Percentiles rank a stretch among this genome's conserved stretches.
These are phyloP conservation scores for Vickermania ingenoplastis DNA, from an alignment of 208 protist genomes.

Conservation along the genomic window DNA sequence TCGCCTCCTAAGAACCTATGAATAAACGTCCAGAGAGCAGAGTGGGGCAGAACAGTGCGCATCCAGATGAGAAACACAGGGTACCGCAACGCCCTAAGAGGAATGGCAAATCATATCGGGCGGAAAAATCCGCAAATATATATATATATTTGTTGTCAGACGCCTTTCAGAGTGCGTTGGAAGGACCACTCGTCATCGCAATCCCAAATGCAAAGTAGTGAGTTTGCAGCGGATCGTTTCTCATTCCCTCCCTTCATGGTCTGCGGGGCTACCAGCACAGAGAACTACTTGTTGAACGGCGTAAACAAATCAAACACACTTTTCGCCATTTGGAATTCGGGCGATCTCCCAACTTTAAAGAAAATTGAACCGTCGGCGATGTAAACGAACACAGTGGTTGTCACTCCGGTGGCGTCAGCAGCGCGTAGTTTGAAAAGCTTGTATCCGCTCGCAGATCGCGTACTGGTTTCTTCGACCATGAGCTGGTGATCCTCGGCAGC, in stretches of 20 bases:
- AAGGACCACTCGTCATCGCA: no score
- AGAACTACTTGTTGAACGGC: no score
- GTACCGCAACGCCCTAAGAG: not conserved
- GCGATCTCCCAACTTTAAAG: constrained; percentile 28
- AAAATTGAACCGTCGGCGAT: constrained; percentile 59
- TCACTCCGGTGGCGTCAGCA: constrained; percentile 7
- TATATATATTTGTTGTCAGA: not conserved
- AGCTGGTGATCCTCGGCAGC: constrained; percentile 68
- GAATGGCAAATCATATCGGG: not conserved
- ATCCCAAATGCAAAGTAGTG: no score
- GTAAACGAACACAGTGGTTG: constrained; percentile 49
- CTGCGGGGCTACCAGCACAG: no score
- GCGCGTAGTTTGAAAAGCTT: constrained; percentile 52
- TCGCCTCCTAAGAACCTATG: constrained; percentile 3
- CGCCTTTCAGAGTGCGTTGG: no score
- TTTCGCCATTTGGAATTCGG: constrained; percentile 36
- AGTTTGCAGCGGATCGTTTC: no score
- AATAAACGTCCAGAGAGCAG: no score
- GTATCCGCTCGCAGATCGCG: constrained; percentile 52
- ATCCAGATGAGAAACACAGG: not conserved
- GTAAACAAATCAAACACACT: constrained; percentile 70
- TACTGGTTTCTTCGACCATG: constrained; percentile 45
- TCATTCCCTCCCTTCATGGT: no score
- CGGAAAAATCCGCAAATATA: not conserved
- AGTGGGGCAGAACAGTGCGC: not conserved